Evolutionary conservation across 106 monocot species (phyloP).

Genomic region (Iris macrosiphon): DNA sequence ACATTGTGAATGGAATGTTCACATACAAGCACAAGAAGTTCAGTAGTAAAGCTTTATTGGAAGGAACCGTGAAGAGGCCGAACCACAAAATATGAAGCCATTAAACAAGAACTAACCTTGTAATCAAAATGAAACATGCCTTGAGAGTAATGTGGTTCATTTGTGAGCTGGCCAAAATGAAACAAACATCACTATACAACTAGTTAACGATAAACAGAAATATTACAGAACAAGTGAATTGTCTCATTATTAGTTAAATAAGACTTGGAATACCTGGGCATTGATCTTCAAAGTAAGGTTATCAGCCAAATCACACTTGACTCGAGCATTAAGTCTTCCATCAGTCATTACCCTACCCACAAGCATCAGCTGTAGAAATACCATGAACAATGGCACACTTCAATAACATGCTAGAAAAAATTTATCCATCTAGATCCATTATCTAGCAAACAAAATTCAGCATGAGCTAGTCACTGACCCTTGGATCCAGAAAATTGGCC

Average conservation of each 20-base stretch:
- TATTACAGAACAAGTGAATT: too few species aligned
- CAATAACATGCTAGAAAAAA: too few species aligned
- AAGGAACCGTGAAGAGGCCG: neutral
- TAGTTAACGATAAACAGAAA: neutral
- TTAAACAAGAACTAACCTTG: slow-evolving; percentile 51
- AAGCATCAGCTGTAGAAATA: slow-evolving; percentile 80
- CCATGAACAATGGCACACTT: too few species aligned
- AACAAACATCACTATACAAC: slow-evolving; percentile 5
- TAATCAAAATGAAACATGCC: slow-evolving; percentile 99
- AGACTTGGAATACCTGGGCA: slow-evolving; percentile 61
- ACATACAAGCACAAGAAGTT: too few species aligned
- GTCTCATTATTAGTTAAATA: neutral
- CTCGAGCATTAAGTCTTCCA: slow-evolving; percentile 93
- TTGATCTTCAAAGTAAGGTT: slow-evolving; percentile 86
- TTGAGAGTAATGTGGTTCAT: slow-evolving; percentile 96
- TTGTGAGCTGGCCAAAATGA: slow-evolving; percentile 62
- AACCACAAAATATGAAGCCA: neutral
- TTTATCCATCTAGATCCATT: too few species aligned
- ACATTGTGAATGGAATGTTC: too few species aligned
- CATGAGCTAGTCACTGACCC: slow-evolving; percentile 28
- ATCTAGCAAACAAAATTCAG: too few species aligned
- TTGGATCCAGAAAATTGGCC: slow-evolving; percentile 94
- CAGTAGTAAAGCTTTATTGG: too few species aligned
- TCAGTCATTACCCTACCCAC: slow-evolving; percentile 90
- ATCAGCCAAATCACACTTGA: slow-evolving; percentile 95